These are phyloP conservation scores for Xylariaceae sp. DNA, from an alignment of 2,329 filamentous ascomycete species.

Conservation along the genomic window DNA sequence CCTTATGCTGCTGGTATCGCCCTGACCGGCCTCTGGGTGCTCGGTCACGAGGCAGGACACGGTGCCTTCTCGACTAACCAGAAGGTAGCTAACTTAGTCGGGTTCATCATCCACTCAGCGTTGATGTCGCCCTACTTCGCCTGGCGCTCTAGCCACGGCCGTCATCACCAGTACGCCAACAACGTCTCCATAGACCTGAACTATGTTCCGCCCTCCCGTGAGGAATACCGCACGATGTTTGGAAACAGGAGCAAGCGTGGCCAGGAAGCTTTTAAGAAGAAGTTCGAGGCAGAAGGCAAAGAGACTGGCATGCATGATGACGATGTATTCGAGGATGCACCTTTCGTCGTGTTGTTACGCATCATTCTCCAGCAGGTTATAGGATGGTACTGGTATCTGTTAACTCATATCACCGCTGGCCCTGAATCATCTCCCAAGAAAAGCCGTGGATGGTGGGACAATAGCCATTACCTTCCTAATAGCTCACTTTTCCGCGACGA, in stretches of 20 bases:
- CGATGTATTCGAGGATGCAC: constrained; percentile 10
- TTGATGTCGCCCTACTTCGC: constrained; percentile 70
- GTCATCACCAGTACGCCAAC: constrained; percentile 54
- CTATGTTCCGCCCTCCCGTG: constrained; percentile 10
- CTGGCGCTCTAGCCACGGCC: constrained; percentile 68
- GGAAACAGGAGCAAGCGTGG: neutral
- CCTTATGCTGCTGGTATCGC: constrained; percentile 62
- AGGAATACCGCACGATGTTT: constrained; percentile 9
- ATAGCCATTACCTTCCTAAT: constrained; percentile 60
- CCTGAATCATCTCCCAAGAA: constrained; percentile 54
- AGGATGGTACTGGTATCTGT: constrained; percentile 12
- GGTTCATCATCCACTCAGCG: constrained; percentile 64
- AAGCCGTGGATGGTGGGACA: constrained; percentile 40
- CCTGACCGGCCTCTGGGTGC: constrained; percentile 66
- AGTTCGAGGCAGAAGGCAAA: neutral
- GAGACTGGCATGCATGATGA: neutral
- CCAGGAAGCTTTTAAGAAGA: neutral
- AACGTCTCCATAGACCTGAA: constrained; percentile 9
- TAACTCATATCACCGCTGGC: constrained; percentile 12
- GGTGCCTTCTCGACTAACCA: constrained; percentile 61
- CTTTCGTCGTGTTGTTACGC: constrained; percentile 10
- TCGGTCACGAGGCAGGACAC: constrained; percentile 70
- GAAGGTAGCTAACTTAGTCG: constrained; percentile 58
- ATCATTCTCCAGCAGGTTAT: constrained; percentile 12
- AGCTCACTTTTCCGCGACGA: constrained; percentile 58